A percentile compares a stretch with the other conserved stretches of the same genome.
These are phyloP conservation scores for Neoscytalidium dimidiatum DNA, from an alignment of 2,329 filamentous ascomycete genomes.

Conservation along the genomic window DNA sequence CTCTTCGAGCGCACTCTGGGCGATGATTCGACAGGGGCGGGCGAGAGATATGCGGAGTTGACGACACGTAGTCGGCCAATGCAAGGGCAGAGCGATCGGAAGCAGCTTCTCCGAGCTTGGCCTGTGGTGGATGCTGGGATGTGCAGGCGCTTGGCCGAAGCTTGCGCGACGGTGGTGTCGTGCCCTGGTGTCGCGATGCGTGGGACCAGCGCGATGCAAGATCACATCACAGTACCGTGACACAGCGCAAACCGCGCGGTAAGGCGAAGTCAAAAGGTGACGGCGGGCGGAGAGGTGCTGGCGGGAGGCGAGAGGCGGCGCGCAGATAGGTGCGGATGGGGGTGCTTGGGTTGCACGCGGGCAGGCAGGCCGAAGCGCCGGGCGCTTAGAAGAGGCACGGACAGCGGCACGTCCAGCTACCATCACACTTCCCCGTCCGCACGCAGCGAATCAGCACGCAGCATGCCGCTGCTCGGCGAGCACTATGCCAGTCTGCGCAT, in stretches of 20 bases:
- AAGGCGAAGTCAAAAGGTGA: neutral
- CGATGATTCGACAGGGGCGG: neutral
- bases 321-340: neutral
- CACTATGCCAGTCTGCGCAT: neutral
- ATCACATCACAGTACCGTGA: constrained; percentile 15
- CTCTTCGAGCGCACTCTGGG: neutral
- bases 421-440: constrained; percentile 13
- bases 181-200: neutral
- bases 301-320: neutral
- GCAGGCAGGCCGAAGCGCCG: constrained; percentile 8
- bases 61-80: constrained; percentile 9
- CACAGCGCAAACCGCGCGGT: constrained; percentile 8
- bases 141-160: constrained; percentile 3
- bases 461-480: neutral
- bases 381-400: constrained; percentile 18
- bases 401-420: neutral
- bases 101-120: constrained; percentile 2
- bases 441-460: constrained; percentile 2
- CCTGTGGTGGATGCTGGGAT: constrained; percentile 2
- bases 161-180: neutral
- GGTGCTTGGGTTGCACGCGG: constrained; percentile 14
- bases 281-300: neutral
- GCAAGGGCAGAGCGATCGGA: neutral
- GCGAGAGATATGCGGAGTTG: neutral
- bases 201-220: neutral